Conservation (phyloP, 148 eudicot species). For the Dysphania ambrosioides region DNA sequence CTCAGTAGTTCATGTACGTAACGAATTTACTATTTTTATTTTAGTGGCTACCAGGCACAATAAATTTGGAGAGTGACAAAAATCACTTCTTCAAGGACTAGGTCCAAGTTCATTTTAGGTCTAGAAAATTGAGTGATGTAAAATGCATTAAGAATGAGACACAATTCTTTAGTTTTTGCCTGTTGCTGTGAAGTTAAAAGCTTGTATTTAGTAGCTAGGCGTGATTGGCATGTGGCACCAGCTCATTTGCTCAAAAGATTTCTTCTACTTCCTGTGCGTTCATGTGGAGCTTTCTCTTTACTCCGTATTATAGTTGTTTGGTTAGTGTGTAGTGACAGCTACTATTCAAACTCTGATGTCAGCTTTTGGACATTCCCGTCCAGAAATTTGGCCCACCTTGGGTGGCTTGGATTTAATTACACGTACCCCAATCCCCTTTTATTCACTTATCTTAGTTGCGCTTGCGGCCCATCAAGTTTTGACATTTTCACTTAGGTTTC, state of each 20-base stretch:
- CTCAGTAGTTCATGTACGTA: too few relatives aligned
- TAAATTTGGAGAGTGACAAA: background rate
- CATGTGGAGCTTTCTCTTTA: constrained; percentile 16
- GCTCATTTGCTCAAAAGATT: background rate
- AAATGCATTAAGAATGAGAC: constrained; percentile 16
- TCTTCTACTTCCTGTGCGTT: background rate
- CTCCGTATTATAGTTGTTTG: background rate
- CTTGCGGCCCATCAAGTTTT: constrained; percentile 10
- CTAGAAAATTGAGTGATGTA: constrained; percentile 4
- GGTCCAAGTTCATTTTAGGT: background rate
- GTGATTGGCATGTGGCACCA: constrained; percentile 10
- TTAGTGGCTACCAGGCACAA: too few relatives aligned
- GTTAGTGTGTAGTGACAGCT: background rate
- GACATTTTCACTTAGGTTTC: constrained; percentile 11
- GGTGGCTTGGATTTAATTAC: constrained; percentile 9
- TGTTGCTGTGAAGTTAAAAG: background rate
- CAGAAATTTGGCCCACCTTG: too few relatives aligned
- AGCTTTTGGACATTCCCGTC: constrained; percentile 16
- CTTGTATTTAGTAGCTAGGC: too few relatives aligned
- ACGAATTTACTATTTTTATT: too few relatives aligned
- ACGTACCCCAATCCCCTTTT: background rate
- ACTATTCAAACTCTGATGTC: constrained; percentile 17
- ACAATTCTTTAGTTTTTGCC: constrained; percentile 28
- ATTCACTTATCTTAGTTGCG: constrained; percentile 9
- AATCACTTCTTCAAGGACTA: background rate